Conservation (phyloP, 768 basidiomycete species). For the Lactarius vividus region DNA sequence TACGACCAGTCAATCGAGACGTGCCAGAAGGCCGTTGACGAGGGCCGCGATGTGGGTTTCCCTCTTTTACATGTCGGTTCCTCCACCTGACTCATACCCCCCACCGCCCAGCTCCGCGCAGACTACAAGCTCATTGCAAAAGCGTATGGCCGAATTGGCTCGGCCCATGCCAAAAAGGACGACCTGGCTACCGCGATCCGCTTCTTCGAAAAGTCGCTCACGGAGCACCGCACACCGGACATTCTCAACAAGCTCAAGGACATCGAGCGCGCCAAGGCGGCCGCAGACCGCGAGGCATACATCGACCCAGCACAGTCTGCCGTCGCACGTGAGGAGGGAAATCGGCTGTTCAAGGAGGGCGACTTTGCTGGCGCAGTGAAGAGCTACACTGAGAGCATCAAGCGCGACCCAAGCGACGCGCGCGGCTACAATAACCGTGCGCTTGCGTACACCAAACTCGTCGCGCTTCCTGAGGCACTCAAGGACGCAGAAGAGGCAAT, state of each 20-base stretch:
- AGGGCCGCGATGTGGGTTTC: slow-evolving; percentile 70
- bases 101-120: slow-evolving; percentile 59
- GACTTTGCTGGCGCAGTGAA: slow-evolving; percentile 92
- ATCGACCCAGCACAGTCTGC: slow-evolving; percentile 83
- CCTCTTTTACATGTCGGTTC: not conserved
- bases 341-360: slow-evolving; percentile 85
- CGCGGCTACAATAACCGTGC: slow-evolving; percentile 97
- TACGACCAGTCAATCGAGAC: slow-evolving; percentile 88
- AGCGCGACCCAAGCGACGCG: slow-evolving; percentile 87
- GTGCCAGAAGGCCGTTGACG: slow-evolving; percentile 95
- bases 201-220: slow-evolving; percentile 89
- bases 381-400: slow-evolving; percentile 93
- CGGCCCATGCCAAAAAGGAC: slow-evolving; percentile 76
- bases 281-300: slow-evolving; percentile 79
- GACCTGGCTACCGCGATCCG: slow-evolving; percentile 80
- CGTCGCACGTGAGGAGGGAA: slow-evolving; percentile 87
- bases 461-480: slow-evolving; percentile 90
- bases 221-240: slow-evolving; percentile 95
- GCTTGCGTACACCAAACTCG: slow-evolving; percentile 94
- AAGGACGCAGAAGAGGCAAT: slow-evolving; percentile 96
- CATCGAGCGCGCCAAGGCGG: slow-evolving; percentile 72
- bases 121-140: slow-evolving; percentile 97
- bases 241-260: slow-evolving; percentile 88
- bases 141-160: slow-evolving; percentile 86
- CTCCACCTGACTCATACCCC: slow-evolving; percentile 7